phyloP scores from a whole-genome alignment of 208 protist genomes.

The Novymonas esmeraldas region DNA sequence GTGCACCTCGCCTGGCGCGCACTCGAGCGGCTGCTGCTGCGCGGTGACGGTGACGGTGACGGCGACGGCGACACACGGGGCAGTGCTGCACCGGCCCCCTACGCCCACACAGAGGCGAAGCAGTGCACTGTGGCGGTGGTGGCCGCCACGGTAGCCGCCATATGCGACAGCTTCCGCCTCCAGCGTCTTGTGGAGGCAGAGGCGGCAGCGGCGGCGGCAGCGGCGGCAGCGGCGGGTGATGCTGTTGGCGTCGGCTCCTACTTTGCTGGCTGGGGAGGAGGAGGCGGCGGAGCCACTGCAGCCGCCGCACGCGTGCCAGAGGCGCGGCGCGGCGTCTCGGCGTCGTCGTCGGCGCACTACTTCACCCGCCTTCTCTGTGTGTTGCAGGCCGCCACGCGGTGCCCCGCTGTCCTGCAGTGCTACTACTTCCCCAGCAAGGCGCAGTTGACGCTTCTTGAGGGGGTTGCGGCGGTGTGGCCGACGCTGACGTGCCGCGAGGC shows the following conservation, averaged over 20 bases:
- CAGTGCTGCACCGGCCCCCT: background rate
- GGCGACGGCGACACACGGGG: background rate
- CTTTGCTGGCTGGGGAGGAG: slow-evolving; percentile 10
- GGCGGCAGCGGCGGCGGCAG: background rate
- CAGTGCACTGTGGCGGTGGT: slow-evolving; percentile 62
- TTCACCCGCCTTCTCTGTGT: slow-evolving; percentile 26
- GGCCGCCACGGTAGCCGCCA: slow-evolving; percentile 39
- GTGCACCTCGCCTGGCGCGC: slow-evolving; percentile 49
- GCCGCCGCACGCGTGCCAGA: background rate
- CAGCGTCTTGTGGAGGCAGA: slow-evolving; percentile 22
- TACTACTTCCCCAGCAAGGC: slow-evolving; percentile 77
- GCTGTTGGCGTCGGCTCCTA: slow-evolving; percentile 25
- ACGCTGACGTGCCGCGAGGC: slow-evolving; percentile 38
- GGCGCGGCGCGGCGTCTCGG: background rate
- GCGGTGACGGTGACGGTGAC: slow-evolving; percentile 9
- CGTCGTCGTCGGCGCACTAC: slow-evolving; percentile 3
- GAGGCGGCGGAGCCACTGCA: background rate
- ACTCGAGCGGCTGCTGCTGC: slow-evolving; percentile 45
- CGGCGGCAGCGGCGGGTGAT: slow-evolving; percentile 11
- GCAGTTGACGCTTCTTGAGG: slow-evolving; percentile 59
- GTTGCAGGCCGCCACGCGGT: slow-evolving; percentile 22
- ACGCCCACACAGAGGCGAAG: slow-evolving; percentile 36
- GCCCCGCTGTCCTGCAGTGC: slow-evolving; percentile 37
- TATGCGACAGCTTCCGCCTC: slow-evolving; percentile 58
- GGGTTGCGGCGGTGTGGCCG: slow-evolving; percentile 55